Base-by-base conservation (phyloP, 257 asterid species). In the Apocynum venetum region DNA sequence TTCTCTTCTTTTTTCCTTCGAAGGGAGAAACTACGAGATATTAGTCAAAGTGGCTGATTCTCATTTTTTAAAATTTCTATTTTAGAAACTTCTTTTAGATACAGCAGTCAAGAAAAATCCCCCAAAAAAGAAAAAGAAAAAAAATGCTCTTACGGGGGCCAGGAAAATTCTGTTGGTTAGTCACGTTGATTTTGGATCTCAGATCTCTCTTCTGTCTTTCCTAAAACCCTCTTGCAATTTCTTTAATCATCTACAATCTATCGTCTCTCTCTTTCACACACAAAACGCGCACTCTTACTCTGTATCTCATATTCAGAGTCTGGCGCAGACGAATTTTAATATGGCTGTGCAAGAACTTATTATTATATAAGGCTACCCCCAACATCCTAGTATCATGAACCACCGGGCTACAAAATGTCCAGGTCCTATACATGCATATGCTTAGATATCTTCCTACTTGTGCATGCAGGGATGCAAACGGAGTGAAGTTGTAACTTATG, bases 401-500 rank as follows among this genome's bases (percentile, higher is more conserved):
- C 35, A 2, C 51, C 40, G 11, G 44, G 48, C 36, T 51, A 31
- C 47, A 25, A 60, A 38, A 72, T 60, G 77, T 71, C 14, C 51
- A 48, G 25, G 25, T 41, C 47, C 13, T 72, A 67, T 44, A 72
- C 15, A 73, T 49, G 64, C 78, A 61, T 49, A 47, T 53, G 3
- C 20, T 20, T 10, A n/a, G 6, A 8, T 20, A n/a, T 63, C 38
- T 25, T 25, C 31, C 31, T 64, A 38, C 51, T 44, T 52, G n/a
- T 61, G 60, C 77, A 71, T 78, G 77, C 77, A 11, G 77, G 66
- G 81, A 25, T 36, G 41, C 63, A 41, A 51, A 59, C 4, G 53
- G 41, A 20, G 71, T 2, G 71, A 44, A 8, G 66, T 61, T 36
- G 48, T 41, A 78, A 51, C 47, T 73, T 65, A 52, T 79, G 55